Percentiles rank a stretch among this genome's conserved stretches.
Evolutionary conservation across 2,329 filamentous ascomycete species (phyloP).

Genomic region (Diaporthe eres): DNA sequence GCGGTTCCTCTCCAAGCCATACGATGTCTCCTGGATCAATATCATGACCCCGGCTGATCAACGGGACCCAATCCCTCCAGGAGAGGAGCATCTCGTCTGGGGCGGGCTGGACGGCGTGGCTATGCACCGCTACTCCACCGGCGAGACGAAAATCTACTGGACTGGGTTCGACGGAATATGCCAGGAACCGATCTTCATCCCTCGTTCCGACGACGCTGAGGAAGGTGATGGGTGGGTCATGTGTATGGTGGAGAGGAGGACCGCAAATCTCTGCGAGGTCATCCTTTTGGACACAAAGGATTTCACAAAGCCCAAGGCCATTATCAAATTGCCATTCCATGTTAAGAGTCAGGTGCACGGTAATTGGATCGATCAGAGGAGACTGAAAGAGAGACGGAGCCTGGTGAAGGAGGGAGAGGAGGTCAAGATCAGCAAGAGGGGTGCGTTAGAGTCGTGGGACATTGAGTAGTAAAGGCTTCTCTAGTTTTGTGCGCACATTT

Average conservation of each 20-base stretch:
- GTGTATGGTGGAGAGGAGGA: conserved; percentile 46
- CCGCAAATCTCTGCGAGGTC: conserved; percentile 52
- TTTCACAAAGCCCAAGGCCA: conserved; percentile 54
- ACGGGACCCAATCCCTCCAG: not conserved
- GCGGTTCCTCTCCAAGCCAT: conserved; percentile 55
- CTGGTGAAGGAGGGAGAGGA: conserved; percentile 24
- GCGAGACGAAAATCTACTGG: conserved; percentile 49
- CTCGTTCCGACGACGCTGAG: conserved; percentile 48
- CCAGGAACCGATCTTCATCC: conserved; percentile 60
- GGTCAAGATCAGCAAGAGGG: conserved; percentile 31
- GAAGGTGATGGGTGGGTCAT: conserved; percentile 59
- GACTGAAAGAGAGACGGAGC: conserved; percentile 28
- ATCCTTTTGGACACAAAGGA: conserved; percentile 58
- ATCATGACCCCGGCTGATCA: conserved; percentile 47
- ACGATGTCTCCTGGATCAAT: conserved; percentile 57
- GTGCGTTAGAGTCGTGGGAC: conserved; percentile 34
- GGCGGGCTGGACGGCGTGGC: conserved; percentile 39
- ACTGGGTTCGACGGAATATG: conserved; percentile 50
- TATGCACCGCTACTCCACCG: conserved; percentile 33
- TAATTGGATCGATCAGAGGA: conserved; percentile 49
- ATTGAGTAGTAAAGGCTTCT: not conserved
- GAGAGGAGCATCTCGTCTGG: conserved; percentile 20
- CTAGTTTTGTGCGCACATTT: not conserved
- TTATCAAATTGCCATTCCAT: conserved; percentile 56
- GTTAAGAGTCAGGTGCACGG: conserved; percentile 50